Evolutionary conservation across 2,329 filamentous ascomycete genomes (phyloP), one percentile per base, ranked within the genome.

Genomic region (Fusarium sp.): DNA sequence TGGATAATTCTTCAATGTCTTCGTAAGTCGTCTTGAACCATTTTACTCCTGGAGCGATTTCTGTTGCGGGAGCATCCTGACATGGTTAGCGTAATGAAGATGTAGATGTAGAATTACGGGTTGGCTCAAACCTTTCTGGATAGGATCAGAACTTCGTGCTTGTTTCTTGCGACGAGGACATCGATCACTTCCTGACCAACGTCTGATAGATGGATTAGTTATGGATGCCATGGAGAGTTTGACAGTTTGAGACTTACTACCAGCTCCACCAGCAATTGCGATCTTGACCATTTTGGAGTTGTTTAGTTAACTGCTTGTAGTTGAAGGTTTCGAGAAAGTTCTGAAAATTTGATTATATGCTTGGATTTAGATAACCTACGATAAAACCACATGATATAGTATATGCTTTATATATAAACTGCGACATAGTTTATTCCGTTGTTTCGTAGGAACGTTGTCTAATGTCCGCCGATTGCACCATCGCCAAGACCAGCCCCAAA

Each of bases 181-280:
- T 88, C 85, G 22, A 88, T 76, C 11, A 89, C 72, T 71, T 88
- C 86, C 42, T 77, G 80, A 3, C 83, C 84, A 46, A 89, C 82
- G 57, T 86, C 86, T 88, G 5, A 0, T 14, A 11, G 11, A n/a
- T 17, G 3, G 44, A 5, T 26, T 21, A 19, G 3, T 6, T 21
- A 22, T 13, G 22, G 14, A 13, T 8, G 21, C 9, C 6, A 14
- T 9, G 4, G 21, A 3, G 15, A 3, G 7, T 15, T 10, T 2
- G 3, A 6, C 17, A 4, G 21, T 2, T 6, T 11, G 8, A 17
- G 15, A 57, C 60, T 6, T 69, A 73, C 71, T 63, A 15, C 72
- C 67, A 3, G 71, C 59, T 34, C 72, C 72, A 31, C 72, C 72
- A 5, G 70, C 67, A 13, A 73, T 50, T 34, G 65, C 71, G n/a